Evolutionary conservation across 1,139 yeast species (phyloP).

Genomic region (Diutina ranongensis): DNA sequence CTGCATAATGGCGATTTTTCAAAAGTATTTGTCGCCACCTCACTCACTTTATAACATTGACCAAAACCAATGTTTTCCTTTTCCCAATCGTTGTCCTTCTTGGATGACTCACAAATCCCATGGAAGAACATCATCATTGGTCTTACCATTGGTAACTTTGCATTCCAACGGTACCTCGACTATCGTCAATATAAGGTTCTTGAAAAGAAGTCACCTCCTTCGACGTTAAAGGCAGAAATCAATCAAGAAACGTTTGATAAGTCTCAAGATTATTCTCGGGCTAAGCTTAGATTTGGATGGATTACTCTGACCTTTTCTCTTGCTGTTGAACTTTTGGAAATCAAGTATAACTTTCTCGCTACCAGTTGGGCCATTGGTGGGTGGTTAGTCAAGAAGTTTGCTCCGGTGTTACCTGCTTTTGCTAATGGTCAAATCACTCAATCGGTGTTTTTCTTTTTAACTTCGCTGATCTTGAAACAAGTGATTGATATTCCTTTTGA

Average conservation of each 20-base stretch:
- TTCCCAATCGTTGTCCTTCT: slow-evolving; percentile 14
- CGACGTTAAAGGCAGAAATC: slow-evolving; percentile 50
- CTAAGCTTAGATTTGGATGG: slow-evolving; percentile 67
- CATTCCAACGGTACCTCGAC: slow-evolving; percentile 63
- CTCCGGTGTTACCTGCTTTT: slow-evolving; percentile 15
- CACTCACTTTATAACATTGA: no score
- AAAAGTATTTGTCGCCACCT: not conserved
- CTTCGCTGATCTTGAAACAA: slow-evolving; percentile 25
- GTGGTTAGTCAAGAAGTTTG: slow-evolving; percentile 11
- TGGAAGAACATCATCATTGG: slow-evolving; percentile 74
- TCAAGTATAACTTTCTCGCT: slow-evolving; percentile 58
- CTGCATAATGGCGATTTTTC: not conserved
- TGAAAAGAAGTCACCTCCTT: slow-evolving; percentile 44
- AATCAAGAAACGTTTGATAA: slow-evolving; percentile 64
- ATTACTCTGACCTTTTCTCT: slow-evolving; percentile 41
- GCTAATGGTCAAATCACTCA: slow-evolving; percentile 46
- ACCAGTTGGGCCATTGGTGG: slow-evolving; percentile 54
- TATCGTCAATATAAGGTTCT: slow-evolving; percentile 70
- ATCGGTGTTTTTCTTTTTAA: slow-evolving; percentile 48
- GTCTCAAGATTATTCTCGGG: slow-evolving; percentile 69
- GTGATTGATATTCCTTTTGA: slow-evolving; percentile 53
- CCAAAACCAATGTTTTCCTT: not conserved
- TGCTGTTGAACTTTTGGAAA: slow-evolving; percentile 43
- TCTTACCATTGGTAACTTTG: slow-evolving; percentile 63
- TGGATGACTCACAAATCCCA: slow-evolving; percentile 52